phyloP scores from a whole-genome alignment of 1,284 basidiomycete species.

The Cronartium quercuum region DNA sequence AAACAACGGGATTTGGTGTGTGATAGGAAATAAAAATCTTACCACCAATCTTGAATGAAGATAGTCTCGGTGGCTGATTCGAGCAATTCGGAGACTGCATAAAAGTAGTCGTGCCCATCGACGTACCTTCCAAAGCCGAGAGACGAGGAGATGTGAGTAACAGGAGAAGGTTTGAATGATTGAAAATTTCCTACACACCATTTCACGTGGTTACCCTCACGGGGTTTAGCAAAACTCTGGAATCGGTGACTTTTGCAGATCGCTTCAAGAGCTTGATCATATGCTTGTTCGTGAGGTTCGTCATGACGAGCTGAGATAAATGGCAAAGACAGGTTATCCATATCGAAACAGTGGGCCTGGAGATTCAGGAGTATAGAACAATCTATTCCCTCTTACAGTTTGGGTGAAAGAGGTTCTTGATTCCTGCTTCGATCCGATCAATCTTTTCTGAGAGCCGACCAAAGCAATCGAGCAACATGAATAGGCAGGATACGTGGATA shows the following conservation, averaged over 20 bases:
- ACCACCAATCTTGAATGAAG: slow-evolving; percentile 73
- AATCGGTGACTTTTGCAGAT: slow-evolving; percentile 61
- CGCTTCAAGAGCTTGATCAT: slow-evolving; percentile 3
- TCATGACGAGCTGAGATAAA: slow-evolving; percentile 29
- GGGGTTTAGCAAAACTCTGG: slow-evolving; percentile 63
- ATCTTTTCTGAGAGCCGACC: background rate
- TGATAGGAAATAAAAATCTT: too few species aligned
- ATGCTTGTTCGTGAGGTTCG: slow-evolving; percentile 27
- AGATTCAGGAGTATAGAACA: background rate
- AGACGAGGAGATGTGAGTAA: slow-evolving; percentile 60
- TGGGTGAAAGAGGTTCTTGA: background rate
- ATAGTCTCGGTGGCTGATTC: slow-evolving; percentile 59
- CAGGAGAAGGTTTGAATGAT: background rate
- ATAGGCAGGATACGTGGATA: too few species aligned
- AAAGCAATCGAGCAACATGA: background rate
- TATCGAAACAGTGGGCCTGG: too few species aligned
- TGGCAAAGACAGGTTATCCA: background rate
- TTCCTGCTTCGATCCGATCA: background rate
- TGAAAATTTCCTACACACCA: slow-evolving; percentile 59
- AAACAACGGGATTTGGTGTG: too few species aligned
- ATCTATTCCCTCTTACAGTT: background rate
- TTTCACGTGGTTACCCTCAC: slow-evolving; percentile 69
- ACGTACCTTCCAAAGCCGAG: slow-evolving; percentile 9
- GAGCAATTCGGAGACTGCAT: slow-evolving; percentile 79
- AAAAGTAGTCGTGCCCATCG: slow-evolving; percentile 67